Evolutionary conservation across 306 rosid genomes (phyloP).

Genomic region (Gleditsia sinensis): DNA sequence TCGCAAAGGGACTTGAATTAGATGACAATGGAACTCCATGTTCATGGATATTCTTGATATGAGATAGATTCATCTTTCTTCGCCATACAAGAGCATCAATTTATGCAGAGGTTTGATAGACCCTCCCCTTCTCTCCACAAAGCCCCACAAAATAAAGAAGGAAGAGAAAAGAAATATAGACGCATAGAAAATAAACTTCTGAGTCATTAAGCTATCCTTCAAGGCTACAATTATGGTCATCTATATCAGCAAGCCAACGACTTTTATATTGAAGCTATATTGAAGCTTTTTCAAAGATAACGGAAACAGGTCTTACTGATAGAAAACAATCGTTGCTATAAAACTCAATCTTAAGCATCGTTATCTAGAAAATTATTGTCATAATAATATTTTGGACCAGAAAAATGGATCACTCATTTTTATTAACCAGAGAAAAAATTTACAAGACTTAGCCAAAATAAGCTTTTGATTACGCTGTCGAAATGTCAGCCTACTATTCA

Average conservation of each 20-base stretch:
- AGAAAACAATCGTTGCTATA: background rate
- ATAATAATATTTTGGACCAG: background rate
- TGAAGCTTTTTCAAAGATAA: background rate
- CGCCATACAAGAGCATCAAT: background rate
- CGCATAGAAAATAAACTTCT: background rate
- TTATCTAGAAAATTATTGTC: background rate
- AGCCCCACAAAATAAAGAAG: background rate
- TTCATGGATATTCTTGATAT: background rate
- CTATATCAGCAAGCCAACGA: background rate
- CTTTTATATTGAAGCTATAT: background rate
- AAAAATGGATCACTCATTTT: constrained; percentile 10
- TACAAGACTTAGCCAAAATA: background rate
- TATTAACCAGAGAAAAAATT: constrained; percentile 18
- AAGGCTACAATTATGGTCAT: background rate
- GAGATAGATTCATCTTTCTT: background rate
- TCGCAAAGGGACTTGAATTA: background rate
- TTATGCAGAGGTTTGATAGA: background rate
- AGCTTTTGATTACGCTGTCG: background rate
- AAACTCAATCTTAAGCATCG: constrained; percentile 19
- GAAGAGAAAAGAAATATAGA: background rate
- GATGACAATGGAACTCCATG: background rate
- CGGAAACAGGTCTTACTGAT: background rate
- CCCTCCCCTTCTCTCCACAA: background rate
- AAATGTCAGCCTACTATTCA: constrained; percentile 31
- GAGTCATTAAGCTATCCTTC: background rate